A percentile compares a stretch with the other conserved stretches of the same genome.
These are phyloP conservation scores for Epithemia pelagica DNA, from an alignment of 108 stramenopile genomes.

Conservation along the genomic window DNA sequence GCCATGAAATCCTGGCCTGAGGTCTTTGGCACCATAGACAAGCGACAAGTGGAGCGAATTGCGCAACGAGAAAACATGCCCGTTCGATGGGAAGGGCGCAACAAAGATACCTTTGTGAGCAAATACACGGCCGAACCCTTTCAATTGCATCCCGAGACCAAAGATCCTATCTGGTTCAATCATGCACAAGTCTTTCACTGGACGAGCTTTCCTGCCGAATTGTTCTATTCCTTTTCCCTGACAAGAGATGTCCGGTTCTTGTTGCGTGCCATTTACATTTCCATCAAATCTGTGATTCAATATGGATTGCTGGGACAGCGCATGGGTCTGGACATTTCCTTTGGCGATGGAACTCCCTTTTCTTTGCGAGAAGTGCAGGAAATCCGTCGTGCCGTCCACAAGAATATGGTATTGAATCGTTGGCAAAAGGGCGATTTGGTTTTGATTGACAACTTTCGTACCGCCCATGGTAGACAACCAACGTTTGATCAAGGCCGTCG, in stretches of 20 bases:
- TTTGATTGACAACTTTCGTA: constrained; percentile 34
- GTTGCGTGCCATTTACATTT: constrained; percentile 1
- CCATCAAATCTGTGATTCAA: constrained; percentile 5
- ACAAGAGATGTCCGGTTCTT: constrained; percentile 11
- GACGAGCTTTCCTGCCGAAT: constrained; percentile 23
- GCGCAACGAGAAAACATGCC: constrained; percentile 15
- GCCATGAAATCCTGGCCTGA: constrained; percentile 24
- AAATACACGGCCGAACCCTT: constrained; percentile 20
- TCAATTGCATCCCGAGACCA: constrained; percentile 31
- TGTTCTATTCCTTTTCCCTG: constrained; percentile 17
- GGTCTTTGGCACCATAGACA: constrained; percentile 30
- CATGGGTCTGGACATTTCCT: constrained; percentile 19
- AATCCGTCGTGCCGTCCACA: constrained; percentile 29
- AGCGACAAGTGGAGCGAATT: constrained; percentile 19
- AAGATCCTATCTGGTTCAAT: constrained; percentile 35
- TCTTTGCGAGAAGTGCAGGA: constrained; percentile 23
- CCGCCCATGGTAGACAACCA: constrained; percentile 31
- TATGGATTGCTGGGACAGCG: constrained; percentile 19
- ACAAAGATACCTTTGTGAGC: constrained; percentile 19
- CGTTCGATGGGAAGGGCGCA: constrained; percentile 15
- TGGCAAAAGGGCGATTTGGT: constrained; percentile 37
- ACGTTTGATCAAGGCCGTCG: constrained; percentile 26
- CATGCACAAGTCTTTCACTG: constrained; percentile 33
- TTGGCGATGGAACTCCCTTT: constrained; percentile 26
- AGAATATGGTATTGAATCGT: constrained; percentile 32